Evolutionary conservation across 306 rosid genomes (phyloP).

Genomic region (Vicia sativa): DNA sequence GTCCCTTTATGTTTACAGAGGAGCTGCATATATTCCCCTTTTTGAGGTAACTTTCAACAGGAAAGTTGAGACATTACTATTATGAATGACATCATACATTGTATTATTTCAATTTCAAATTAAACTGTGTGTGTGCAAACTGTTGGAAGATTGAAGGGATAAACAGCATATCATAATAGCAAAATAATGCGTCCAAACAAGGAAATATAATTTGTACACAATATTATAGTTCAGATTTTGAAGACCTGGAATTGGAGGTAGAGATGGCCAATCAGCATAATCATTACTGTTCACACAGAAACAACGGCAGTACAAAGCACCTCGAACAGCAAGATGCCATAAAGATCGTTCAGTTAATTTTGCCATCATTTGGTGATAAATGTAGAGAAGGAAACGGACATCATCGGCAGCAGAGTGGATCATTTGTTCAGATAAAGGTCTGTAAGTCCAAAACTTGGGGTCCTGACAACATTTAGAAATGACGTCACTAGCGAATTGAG

Average conservation of each 20-base stretch:
- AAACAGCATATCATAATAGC: not conserved
- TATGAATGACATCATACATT: slow-evolving; percentile 22
- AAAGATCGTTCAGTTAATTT: slow-evolving; percentile 71
- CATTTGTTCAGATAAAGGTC: slow-evolving; percentile 94
- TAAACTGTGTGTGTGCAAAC: slow-evolving; percentile 19
- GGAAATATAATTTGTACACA: slow-evolving; percentile 11
- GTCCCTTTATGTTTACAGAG: not conserved
- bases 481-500: slow-evolving; percentile 21
- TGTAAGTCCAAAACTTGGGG: slow-evolving; percentile 86
- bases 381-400: slow-evolving; percentile 92
- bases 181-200: slow-evolving; percentile 24
- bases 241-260: slow-evolving; percentile 86
- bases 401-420: slow-evolving; percentile 96
- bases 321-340: slow-evolving; percentile 93
- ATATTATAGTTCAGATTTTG: slow-evolving; percentile 15
- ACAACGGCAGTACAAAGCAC: slow-evolving; percentile 92
- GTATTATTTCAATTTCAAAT: slow-evolving; percentile 30
- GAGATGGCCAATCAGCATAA: slow-evolving; percentile 82
- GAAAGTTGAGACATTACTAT: slow-evolving; percentile 30
- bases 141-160: slow-evolving; percentile 17
- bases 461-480: slow-evolving; percentile 59
- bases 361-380: slow-evolving; percentile 86
- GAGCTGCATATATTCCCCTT: slow-evolving; percentile 21
- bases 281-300: slow-evolving; percentile 70
- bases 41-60: slow-evolving; percentile 25